These are phyloP conservation scores for Aspergillus brunneoviolaceus DNA, from an alignment of 2,329 filamentous ascomycete species.

Conservation along the genomic window DNA sequence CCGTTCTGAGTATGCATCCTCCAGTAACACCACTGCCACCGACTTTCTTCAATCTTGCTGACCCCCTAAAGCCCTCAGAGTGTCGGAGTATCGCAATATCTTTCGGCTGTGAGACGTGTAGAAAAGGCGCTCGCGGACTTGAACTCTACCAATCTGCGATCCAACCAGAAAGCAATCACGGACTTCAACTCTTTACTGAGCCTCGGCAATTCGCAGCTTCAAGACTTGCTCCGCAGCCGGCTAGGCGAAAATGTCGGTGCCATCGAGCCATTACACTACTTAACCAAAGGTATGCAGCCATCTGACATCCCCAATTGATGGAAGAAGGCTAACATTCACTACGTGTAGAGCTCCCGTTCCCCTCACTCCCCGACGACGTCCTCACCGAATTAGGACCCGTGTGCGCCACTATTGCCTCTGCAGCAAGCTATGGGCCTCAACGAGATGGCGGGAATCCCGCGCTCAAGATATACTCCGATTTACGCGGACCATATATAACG, in stretches of 20 bases:
- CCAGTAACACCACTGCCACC: not conserved
- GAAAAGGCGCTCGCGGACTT: constrained; percentile 82
- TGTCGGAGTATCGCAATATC: constrained; percentile 77
- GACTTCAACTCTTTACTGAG: constrained; percentile 77
- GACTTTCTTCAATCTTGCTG: constrained; percentile 1
- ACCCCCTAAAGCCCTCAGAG: constrained; percentile 63
- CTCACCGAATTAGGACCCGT: constrained; percentile 75
- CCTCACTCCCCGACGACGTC: constrained; percentile 73
- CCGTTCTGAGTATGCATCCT: constrained; percentile 62
- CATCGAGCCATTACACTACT: constrained; percentile 86
- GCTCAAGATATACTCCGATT: constrained; percentile 80
- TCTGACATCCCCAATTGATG: not conserved
- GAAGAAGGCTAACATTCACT: constrained; percentile 21
- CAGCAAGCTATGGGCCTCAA: constrained; percentile 54
- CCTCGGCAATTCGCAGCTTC: constrained; percentile 76
- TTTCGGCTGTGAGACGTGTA: constrained; percentile 84
- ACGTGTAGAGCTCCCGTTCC: constrained; percentile 66
- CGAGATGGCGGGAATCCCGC: constrained; percentile 64
- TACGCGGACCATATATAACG: constrained; percentile 83
- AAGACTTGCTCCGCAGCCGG: constrained; percentile 77
- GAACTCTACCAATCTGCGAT: constrained; percentile 83
- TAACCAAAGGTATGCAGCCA: constrained; percentile 70
- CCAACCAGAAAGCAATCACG: constrained; percentile 83
- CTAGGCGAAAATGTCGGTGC: constrained; percentile 75
- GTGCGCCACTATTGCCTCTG: constrained; percentile 70